Percentiles rank a stretch among this genome's conserved stretches.
Evolutionary conservation across 1,139 yeast genomes (phyloP).

Genomic region (Geotrichum europaeum): DNA sequence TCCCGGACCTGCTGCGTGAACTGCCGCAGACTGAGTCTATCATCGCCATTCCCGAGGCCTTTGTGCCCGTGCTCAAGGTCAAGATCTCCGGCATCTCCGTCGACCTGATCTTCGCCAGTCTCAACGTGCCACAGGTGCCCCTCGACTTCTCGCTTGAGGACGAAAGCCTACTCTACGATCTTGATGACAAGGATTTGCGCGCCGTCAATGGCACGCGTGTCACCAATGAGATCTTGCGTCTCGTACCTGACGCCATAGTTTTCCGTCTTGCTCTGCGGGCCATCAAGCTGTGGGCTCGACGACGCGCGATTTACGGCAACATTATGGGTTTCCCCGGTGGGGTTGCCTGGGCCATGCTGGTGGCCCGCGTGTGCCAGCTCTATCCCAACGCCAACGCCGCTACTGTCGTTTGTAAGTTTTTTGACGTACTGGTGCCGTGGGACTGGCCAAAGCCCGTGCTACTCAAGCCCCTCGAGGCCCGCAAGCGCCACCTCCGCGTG

Average conservation of each 20-base stretch:
- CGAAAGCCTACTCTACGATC: constrained; percentile 71
- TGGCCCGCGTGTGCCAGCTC: constrained; percentile 89
- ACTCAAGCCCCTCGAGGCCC: constrained; percentile 87
- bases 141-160: constrained; percentile 65
- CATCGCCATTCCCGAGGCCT: constrained; percentile 91
- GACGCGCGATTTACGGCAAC: constrained; percentile 87
- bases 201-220: constrained; percentile 93
- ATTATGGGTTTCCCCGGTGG: constrained; percentile 98
- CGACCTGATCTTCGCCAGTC: constrained; percentile 76
- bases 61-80: constrained; percentile 89
- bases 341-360: constrained; percentile 99
- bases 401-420: constrained; percentile 78
- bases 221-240: constrained; percentile 79
- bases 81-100: constrained; percentile 84
- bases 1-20: constrained; percentile 56
- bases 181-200: constrained; percentile 85
- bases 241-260: constrained; percentile 89
- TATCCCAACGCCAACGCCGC: constrained; percentile 96
- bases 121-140: constrained; percentile 80
- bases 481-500: constrained; percentile 88
- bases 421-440: constrained; percentile 81
- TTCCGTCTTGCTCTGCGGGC: constrained; percentile 90
- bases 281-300: constrained; percentile 93
- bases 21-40: constrained; percentile 82
- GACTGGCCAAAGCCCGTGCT: constrained; percentile 97